Base-by-base conservation (phyloP, 306 rosid genomes). In the Acmispon strigosus region DNA sequence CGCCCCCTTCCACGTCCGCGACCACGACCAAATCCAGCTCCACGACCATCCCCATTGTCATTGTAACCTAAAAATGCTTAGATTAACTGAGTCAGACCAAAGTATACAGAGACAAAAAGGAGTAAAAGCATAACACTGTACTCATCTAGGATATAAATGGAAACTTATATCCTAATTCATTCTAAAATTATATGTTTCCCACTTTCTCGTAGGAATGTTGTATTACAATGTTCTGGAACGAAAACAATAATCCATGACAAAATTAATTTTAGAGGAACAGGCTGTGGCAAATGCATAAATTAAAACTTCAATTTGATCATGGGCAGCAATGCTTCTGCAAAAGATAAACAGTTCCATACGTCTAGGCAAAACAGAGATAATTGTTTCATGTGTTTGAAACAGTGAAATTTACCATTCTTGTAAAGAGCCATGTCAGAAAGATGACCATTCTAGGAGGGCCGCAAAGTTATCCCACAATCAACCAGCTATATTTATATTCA, bases 11-110 rank as follows among this genome's bases (percentile, higher is more conserved):
- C 66, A 4, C 76, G 66, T 1, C 66, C 66, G 3, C 63, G 64
- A 0, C 64, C 75, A 16, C 65, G 55, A 0, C 76, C 69, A 13
- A 8, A 54, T 0, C 72, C 72, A 27, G 12, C 52, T 8, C 74
- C 74, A 17, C 74, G 37, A 17, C 56, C 74, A 47, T 62, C 42
- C 13, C 84, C 81, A 11, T 10, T 10, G 7, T 55, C 64, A 75
- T 71, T 79, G 72, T 44, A 16, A 20, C 39, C 86, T 83, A 18
- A 51, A 39, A 69, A 52, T 32, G 34, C 70, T 69, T 52, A 45
- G 10, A 78, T 64, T 17, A 57, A 68, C 75, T n/a, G 37, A 77
- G 60, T 41, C 34, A 62, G 58, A 17, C 47, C 13, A 37, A 51
- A 57, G 37, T 41, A 70, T 66, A 61, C 41, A 66, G 58, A 66